Evolutionary conservation across 768 basidiomycete species (phyloP), one percentile per base, ranked within the genome.

Genomic region (Pleurotus cornucopiae): DNA sequence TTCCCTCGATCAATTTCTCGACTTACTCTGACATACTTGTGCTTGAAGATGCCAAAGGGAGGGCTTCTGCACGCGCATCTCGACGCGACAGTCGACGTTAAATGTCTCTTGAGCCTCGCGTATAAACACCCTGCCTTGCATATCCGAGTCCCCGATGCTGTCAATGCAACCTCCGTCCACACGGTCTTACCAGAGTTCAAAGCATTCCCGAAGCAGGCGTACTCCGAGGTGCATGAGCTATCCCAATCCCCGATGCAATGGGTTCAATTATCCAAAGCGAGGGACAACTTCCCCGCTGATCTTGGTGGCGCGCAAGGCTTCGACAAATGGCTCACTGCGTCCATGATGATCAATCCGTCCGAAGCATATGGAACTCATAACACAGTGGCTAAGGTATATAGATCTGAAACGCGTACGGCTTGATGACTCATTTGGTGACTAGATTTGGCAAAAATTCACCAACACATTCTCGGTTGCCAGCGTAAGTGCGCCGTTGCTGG

Each of bases 381-480:
- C 52, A 88, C 86, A 4, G 75, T 84, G 7, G 69, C 75, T 2
- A 87, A 88, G 78, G 89, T 83, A 54, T 7, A 62, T 41, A 14
- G 20, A 38, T 18, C 18, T 34, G 20, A 4, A 34, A 12, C 41
- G 12, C 14, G 41, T 48, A 12, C 40, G 5, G 11, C 41, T 55
- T 26, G 34, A 12, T 3, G 13, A 41, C 13, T 55, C 26, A 46
- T 40, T 13, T 3, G 11, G 25, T 25, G 41, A 26, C 26, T n/a
- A 90, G 88, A 91, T 91, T 47, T 91, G 89, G 89, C 66, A 80
- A 44, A 89, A 89, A 59, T 91, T 92, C 63, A 61, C 63, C 13
- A 81, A 73, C 63, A 84, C 79, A 0, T 84, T 84, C 60, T 25
- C 48, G 0, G 76, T 82, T 0, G 74, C 80, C 18, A 60, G 64